Evolutionary conservation across 2,329 filamentous ascomycete genomes (phyloP).

Genomic region (Thielaviopsis ethacetica): DNA sequence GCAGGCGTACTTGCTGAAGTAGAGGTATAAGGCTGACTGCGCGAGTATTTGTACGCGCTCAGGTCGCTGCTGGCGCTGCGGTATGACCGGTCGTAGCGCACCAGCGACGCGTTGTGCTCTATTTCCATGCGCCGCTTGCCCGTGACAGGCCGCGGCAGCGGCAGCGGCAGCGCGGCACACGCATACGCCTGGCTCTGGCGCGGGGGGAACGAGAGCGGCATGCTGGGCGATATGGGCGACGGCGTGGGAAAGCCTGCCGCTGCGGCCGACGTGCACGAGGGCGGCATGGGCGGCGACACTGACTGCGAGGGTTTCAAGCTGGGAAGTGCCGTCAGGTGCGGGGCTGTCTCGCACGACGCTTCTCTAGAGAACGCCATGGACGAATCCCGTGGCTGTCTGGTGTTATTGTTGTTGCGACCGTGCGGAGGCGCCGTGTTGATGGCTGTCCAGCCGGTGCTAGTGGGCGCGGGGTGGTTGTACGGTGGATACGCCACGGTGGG

Average conservation of each 20-base stretch:
- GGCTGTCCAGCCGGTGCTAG: slow-evolving; percentile 5
- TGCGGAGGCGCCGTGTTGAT: background rate
- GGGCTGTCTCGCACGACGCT: slow-evolving; percentile 2
- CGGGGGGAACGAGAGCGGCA: background rate
- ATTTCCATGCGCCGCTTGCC: slow-evolving; percentile 7
- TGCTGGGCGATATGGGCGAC: background rate
- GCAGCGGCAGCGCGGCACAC: background rate
- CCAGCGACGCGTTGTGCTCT: slow-evolving; percentile 3
- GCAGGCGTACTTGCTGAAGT: too few species aligned
- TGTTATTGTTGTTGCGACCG: background rate
- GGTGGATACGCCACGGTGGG: background rate
- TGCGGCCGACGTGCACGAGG: too few species aligned
- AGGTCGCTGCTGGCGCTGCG: background rate
- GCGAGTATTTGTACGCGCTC: slow-evolving; percentile 4
- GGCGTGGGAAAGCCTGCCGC: too few species aligned
- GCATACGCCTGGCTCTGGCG: background rate
- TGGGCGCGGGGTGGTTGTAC: background rate
- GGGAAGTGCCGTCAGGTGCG: background rate
- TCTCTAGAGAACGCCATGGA: slow-evolving; percentile 5
- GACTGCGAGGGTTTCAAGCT: background rate
- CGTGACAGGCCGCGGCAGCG: background rate
- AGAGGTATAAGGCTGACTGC: too few species aligned
- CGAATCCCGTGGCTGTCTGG: slow-evolving; percentile 1
- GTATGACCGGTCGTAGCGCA: slow-evolving; percentile 1
- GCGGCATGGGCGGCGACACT: background rate